Evolutionary conservation across 2,329 filamentous ascomycete species (phyloP), one percentile per base, ranked within the genome.

Genomic region (Alternaria gansuensis): DNA sequence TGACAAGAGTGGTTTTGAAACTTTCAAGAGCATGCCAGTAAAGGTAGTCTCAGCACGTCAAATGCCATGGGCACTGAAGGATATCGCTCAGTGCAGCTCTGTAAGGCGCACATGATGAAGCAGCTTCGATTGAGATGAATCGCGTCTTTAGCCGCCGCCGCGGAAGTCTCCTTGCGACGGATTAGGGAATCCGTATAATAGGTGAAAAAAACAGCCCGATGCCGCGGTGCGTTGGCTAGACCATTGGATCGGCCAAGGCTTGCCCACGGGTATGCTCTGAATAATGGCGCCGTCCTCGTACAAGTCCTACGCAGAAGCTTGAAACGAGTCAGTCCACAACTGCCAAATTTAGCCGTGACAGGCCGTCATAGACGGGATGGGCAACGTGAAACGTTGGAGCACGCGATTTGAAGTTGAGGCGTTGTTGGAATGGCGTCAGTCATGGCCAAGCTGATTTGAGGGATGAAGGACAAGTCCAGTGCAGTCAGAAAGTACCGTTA

Each of bases 1-100:
- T 55, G 34, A n/a, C 37, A 17, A 39, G 13, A 40, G 23, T 40
- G 48, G 58, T 59, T 56, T 62, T 52, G 59, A 62, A 62, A 62
- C 59, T 21, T 34, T 52, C 14, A 56, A 51, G 56, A 52, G 36
- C 21, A 45, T 49, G 41, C 29, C 2, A 29, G 21, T 17, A 50
- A 31, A 5, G 17, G 21, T 51, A 29, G 28, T 45, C 43, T 57
- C 54, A 13, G 43, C 14, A 36, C 36, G 36, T 54, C 13, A 24
- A 43, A 24, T n/a, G 34, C 29, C n/a, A 41, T 17, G 31, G 46
- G 34, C 21, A n/a, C 17, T 11, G 6, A 5, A 8, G 28, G 14
- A 28, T 31, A 33, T 24, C 14, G 28, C 37, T 24, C 21, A 10
- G 13, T 21, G 23, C 36, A 17, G 37, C 37, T 31, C 21, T 21